These are phyloP conservation scores for Piromyces sp. DNA, from an alignment of 192 early-diverging fungal species.

Conservation along the genomic window DNA sequence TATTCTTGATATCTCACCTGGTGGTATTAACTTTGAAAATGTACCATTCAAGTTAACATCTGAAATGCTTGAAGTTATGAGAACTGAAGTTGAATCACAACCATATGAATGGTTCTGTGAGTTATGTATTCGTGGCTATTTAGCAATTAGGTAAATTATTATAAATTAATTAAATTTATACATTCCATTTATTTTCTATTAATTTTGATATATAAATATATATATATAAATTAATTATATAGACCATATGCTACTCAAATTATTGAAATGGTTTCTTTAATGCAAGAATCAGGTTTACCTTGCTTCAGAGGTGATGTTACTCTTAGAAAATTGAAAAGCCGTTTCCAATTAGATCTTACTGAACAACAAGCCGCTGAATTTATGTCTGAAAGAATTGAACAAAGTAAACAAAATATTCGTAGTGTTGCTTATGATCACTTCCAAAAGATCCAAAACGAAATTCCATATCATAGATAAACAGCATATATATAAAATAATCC, in stretches of 20 bases:
- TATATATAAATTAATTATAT: too few species aligned
- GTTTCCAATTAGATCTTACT: slow-evolving; percentile 78
- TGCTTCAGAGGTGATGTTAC: slow-evolving; percentile 93
- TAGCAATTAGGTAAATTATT: slow-evolving; percentile 44
- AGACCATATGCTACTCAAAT: slow-evolving; percentile 86
- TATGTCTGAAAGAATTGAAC: slow-evolving; percentile 74
- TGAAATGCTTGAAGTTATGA: slow-evolving; percentile 95
- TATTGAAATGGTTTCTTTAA: slow-evolving; percentile 69
- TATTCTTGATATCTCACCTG: slow-evolving; percentile 95
- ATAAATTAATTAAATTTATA: too few species aligned
- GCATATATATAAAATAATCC: too few species aligned
- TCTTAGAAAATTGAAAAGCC: slow-evolving; percentile 55
- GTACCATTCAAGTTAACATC: slow-evolving; percentile 95
- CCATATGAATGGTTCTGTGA: slow-evolving; percentile 79
- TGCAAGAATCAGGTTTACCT: slow-evolving; percentile 90
- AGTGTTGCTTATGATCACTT: not conserved
- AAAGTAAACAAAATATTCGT: slow-evolving; percentile 72
- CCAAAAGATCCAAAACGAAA: not conserved
- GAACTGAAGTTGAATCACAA: slow-evolving; percentile 61
- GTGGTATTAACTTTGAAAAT: slow-evolving; percentile 86
- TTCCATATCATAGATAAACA: not conserved
- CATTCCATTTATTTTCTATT: too few species aligned
- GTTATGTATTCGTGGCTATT: slow-evolving; percentile 72
- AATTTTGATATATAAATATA: too few species aligned
- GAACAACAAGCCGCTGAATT: slow-evolving; percentile 87